phyloP scores from a whole-genome alignment of 805 yeast species.

The Starmerella stellata region DNA sequence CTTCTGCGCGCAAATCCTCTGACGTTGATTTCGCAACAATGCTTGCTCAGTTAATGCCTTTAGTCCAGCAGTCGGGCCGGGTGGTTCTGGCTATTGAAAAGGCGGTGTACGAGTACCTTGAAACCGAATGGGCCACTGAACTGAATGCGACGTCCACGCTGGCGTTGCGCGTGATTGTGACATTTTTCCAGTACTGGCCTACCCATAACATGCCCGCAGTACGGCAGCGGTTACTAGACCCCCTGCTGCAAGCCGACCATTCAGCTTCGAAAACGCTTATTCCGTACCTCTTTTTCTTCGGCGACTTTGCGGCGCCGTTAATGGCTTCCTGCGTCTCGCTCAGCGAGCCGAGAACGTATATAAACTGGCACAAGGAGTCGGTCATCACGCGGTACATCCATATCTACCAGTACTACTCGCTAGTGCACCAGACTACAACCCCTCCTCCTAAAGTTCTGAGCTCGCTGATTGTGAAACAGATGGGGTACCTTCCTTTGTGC shows the following conservation, averaged over 20 bases:
- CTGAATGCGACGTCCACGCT: slow-evolving; percentile 2
- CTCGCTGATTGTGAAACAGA: slow-evolving; percentile 2
- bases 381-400: slow-evolving; percentile 3
- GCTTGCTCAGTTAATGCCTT: slow-evolving; percentile 8
- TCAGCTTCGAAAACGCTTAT: slow-evolving; percentile 4
- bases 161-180: slow-evolving; percentile 4
- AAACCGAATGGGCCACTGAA: slow-evolving; percentile 2
- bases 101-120: slow-evolving; percentile 8
- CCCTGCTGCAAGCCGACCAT: slow-evolving; percentile 2
- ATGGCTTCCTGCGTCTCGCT: background rate
- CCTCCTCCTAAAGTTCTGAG: slow-evolving; percentile 2
- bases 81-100: slow-evolving; percentile 5
- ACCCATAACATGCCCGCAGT: background rate
- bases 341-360: background rate
- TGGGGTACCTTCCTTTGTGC: slow-evolving; percentile 8
- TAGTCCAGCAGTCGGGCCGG: slow-evolving; percentile 8
- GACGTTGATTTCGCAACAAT: slow-evolving; percentile 7
- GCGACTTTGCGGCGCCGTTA: slow-evolving; percentile 4
- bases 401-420: slow-evolving; percentile 5
- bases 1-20: background rate
- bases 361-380: slow-evolving; percentile 1
- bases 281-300: slow-evolving; percentile 12
- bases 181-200: slow-evolving; percentile 11
- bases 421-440: background rate
- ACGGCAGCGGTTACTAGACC: slow-evolving; percentile 1